A percentile compares a stretch with the other conserved stretches of the same genome.
Evolutionary conservation across 768 basidiomycete species (phyloP).

Genomic region (Lactifluus hygrophoroides): DNA sequence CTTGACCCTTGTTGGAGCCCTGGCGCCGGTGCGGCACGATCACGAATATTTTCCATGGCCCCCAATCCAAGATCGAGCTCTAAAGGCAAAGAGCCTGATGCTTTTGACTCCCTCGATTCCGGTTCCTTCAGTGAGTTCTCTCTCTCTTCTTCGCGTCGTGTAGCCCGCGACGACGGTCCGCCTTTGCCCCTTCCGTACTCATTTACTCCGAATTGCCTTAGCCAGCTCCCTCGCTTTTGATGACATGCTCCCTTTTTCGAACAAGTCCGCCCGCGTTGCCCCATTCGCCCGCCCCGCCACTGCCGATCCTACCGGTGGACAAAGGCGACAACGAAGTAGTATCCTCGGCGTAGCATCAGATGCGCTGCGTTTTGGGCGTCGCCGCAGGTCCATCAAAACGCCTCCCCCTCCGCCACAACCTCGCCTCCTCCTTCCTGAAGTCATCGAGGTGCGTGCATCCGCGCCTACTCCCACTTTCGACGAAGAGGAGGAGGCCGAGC

Average conservation of each 20-base stretch:
- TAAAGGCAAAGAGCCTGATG: conserved; percentile 19
- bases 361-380: conserved; percentile 20
- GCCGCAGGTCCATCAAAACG: conserved; percentile 22
- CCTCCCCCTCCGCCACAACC: conserved; percentile 24
- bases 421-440: conserved; percentile 49
- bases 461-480: conserved; percentile 20
- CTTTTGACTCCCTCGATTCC: conserved; percentile 14
- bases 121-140: conserved; percentile 13
- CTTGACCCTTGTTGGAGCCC: conserved; percentile 1
- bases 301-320: conserved; percentile 1
- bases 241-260: not conserved
- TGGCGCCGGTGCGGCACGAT: not conserved
- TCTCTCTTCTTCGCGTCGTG: conserved; percentile 11
- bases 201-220: conserved; percentile 3
- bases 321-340: conserved; percentile 20
- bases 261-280: not conserved
- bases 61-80: not conserved
- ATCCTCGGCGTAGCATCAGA: conserved; percentile 24
- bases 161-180: not conserved
- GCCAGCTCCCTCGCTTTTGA: conserved; percentile 9
- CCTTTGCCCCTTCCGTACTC: not conserved
- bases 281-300: conserved; percentile 7
- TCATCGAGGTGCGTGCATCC: conserved; percentile 52
- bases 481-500: conserved; percentile 60
- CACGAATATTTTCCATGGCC: conserved; percentile 16